These are phyloP conservation scores for sorghum (Sorghum bicolor) DNA, from an alignment of 176 grass and related monocot species.

Conservation along the genomic window Sorghum_bicolor_NCBIv3 NC_012871.2:481001-481500, in stretches of 20 bases:
- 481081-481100: conserved; percentile 30
- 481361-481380: not conserved
- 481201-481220: not conserved
- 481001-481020: conserved; percentile 61
- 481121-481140: conserved; percentile 43
- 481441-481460: conserved; percentile 24
- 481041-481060: conserved; percentile 52
- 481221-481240: conserved; percentile 29
- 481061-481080: conserved; percentile 38
- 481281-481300: conserved; percentile 1
- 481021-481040: conserved; percentile 48
- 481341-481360: not conserved
- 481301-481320: not conserved
- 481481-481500: fast-evolving
- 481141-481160: conserved; percentile 58
- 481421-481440: conserved; percentile 44
- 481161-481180: conserved; percentile 43
- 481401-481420: conserved; percentile 17
- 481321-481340: not conserved
- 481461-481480: conserved; percentile 32
- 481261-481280: conserved; percentile 17
- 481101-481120: conserved; percentile 21
- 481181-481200: conserved; percentile 24
- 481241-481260: conserved; percentile 43
- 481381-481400: not conserved